Conservation (phyloP, 2,329 filamentous ascomycete genomes). For the Thielaviopsis musarum region DNA sequence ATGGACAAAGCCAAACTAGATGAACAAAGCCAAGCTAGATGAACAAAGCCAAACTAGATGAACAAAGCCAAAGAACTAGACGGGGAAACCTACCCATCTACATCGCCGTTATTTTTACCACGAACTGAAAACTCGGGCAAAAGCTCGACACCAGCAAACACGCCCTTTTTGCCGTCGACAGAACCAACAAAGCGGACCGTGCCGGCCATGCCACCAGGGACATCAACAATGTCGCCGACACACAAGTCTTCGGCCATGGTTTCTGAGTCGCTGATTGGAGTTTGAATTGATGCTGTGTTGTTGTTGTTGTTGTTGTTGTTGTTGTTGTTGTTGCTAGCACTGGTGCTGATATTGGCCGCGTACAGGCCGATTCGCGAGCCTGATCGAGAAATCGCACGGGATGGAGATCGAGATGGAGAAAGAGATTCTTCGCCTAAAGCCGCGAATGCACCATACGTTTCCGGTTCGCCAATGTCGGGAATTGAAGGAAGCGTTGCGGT, state of each 20-base stretch:
- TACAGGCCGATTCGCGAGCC: not conserved
- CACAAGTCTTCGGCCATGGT: slow-evolving; percentile 32
- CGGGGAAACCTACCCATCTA: slow-evolving; percentile 56
- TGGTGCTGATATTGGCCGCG: not conserved
- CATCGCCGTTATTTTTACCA: slow-evolving; percentile 92
- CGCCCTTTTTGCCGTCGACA: slow-evolving; percentile 77
- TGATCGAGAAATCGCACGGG: not conserved
- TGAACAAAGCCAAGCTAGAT: no score
- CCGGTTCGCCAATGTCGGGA: not conserved
- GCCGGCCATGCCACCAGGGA: slow-evolving; percentile 84
- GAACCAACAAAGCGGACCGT: slow-evolving; percentile 75
- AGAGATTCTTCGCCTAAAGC: not conserved
- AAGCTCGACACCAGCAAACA: slow-evolving; percentile 85
- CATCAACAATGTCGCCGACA: slow-evolving; percentile 73
- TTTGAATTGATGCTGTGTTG: slow-evolving; percentile 17
- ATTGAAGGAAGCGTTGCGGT: not conserved
- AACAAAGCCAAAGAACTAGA: no score
- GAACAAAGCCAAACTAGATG: no score
- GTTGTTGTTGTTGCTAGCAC: not conserved
- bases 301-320: slow-evolving; percentile 16
- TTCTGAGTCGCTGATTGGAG: not conserved
- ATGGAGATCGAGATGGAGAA: not conserved
- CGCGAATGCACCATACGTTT: not conserved
- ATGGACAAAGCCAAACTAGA: not conserved
- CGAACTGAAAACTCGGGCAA: slow-evolving; percentile 60